Evolutionary conservation across 2,329 filamentous ascomycete species (phyloP), one percentile per base, ranked within the genome.

Genomic region (Phyllosticta citrichinensis): DNA sequence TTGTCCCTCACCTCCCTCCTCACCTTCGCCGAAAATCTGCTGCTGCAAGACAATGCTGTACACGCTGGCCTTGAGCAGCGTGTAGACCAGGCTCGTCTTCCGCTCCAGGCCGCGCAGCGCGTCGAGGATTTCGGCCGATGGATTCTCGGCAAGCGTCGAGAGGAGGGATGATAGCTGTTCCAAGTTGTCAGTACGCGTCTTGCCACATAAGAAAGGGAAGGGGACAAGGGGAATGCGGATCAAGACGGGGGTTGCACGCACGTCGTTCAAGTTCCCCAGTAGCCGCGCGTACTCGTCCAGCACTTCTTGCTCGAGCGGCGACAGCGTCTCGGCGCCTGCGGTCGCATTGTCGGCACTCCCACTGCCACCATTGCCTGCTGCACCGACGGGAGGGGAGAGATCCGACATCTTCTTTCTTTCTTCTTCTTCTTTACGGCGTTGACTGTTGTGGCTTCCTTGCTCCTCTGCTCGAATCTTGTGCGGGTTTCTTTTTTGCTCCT

Each of bases 11-110:
- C 63, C 64, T 14, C 66, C 72, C 24, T 70, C 70, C 64, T 78
- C 76, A 66, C 80, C 80, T 56, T 84, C 88, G 75, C 87, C 89
- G 64, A 87, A 86, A 69, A 96, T 91, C 82, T 97, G 90, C 81
- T 97, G 93, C 82, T 99, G 93, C 78, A 99, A 75, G 64, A 99
- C 92, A 78, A 99, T 99, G 72, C 89, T 96, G 78, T 99, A 99
- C 65, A 99, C 94, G 74, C 93, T 97, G 19, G 94, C 93, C 79
- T 99, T 99, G 71, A 99, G 82, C 71, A 97, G 76, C 64, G 94
- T 99, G 75, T 96, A 97, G 22, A 97, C 93, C 60, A 96, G 80
- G 66, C 91, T 91, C 52, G 93, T 97, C 80, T 97, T 97, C 68
- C 94, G 82, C 79, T 99, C 94, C 60, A 99, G 80, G 52, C 92